Evolutionary conservation across 805 yeast species (phyloP).

Genomic region (Candida loeiensis): DNA sequence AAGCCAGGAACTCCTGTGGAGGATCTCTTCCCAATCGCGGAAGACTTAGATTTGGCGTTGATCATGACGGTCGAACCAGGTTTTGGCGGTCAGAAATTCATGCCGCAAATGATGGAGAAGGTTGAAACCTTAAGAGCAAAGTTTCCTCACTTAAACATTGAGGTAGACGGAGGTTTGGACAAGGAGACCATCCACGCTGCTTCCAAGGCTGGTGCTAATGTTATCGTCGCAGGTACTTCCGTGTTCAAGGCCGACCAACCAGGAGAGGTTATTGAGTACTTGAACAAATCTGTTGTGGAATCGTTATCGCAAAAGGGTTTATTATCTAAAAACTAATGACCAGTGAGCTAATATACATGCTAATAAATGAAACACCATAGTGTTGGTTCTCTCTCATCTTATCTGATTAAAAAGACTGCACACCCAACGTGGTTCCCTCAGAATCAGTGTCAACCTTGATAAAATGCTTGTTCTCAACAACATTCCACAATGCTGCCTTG

Average conservation of each 20-base stretch:
- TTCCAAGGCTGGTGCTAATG: conserved; percentile 97
- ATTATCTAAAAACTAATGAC: conserved; percentile 6
- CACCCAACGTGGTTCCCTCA: conserved; percentile 83
- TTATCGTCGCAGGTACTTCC: conserved; percentile 95
- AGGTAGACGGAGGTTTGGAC: conserved; percentile 96
- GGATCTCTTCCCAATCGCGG: conserved; percentile 70
- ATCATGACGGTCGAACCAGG: conserved; percentile 99
- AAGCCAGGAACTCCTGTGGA: conserved; percentile 92
- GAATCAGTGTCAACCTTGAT: conserved; percentile 46
- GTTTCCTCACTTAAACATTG: conserved; percentile 79
- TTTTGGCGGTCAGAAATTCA: conserved; percentile 96
- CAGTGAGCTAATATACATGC: conserved; percentile 1
- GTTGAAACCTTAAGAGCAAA: conserved; percentile 69
- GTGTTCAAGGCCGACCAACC: conserved; percentile 87
- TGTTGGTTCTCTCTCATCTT: background rate
- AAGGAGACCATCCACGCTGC: conserved; percentile 80
- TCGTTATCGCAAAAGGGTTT: conserved; percentile 30
- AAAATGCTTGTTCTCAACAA: conserved; percentile 56
- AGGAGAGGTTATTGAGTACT: conserved; percentile 60
- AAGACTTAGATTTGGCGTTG: conserved; percentile 85
- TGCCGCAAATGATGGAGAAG: conserved; percentile 95
- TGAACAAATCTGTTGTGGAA: conserved; percentile 59
- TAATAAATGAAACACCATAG: conserved; percentile 1
- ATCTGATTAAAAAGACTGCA: conserved; percentile 49
- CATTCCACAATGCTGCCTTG: conserved; percentile 68